Conservation (phyloP, 176 grass and related monocot genomes). For the Avena atlantica region DNA sequence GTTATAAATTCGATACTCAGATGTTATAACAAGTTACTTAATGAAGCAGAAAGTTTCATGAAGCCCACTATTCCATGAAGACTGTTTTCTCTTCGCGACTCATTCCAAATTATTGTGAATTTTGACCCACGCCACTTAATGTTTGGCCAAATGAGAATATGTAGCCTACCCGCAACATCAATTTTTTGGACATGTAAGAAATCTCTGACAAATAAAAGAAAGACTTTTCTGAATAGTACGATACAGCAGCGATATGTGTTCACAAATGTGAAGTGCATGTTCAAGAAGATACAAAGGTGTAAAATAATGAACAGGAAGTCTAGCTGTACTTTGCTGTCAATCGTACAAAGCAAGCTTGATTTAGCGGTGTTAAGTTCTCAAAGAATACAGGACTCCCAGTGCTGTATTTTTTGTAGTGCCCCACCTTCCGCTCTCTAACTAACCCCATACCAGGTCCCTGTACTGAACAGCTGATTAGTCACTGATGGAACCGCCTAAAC, state of each 20-base stretch:
- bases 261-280: neutral
- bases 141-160: neutral
- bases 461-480: neutral
- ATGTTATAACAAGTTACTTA: neutral
- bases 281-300: neutral
- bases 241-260: neutral
- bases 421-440: slow-evolving; percentile 16
- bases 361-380: slow-evolving; percentile 1
- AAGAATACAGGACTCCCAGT: neutral
- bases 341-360: slow-evolving; percentile 9
- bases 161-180: neutral
- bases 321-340: neutral
- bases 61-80: neutral
- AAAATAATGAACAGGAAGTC: neutral
- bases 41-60: neutral
- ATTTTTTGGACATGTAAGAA: neutral
- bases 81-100: neutral
- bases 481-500: neutral
- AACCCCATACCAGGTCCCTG: neutral
- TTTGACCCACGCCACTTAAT: neutral
- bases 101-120: neutral
- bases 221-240: neutral
- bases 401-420: neutral
- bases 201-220: neutral
- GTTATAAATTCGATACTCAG: neutral